Evolutionary conservation across 352 stramenopile genomes (phyloP), one percentile per base, ranked within the genome.

Genomic region (Phytophthora vignae): DNA sequence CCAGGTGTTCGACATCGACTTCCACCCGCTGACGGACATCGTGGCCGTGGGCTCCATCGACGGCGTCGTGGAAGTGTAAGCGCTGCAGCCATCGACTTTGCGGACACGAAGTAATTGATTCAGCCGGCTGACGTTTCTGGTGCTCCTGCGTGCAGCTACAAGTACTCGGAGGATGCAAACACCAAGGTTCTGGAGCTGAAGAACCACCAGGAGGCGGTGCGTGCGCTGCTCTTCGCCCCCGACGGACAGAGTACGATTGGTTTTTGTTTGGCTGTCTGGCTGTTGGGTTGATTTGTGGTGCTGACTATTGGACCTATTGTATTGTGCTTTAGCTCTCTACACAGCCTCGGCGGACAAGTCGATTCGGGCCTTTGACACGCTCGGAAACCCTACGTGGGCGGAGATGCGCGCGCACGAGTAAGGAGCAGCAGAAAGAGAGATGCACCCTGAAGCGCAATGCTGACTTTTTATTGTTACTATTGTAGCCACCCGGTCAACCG

Each of bases 1-100:
- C 57, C 84, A 96, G 31, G 88, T 96, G 27, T 95, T 96, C 59
- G 87, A 95, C 77, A 88, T 96, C 55, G 87, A 93, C 76, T 97
- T 97, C 75, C 90, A 97, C 60, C 90, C 90, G 38, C 63, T 78
- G 36, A 61, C 79, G 19, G 73, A 93, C 50, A 88, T 95, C 40
- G 74, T 97, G 52, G 89, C 88, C 38, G 64, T 94, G 19, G 89
- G 86, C 59, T 87, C 73, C 61, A 92, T 97, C 67, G 79, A 82
- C 17, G 90, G 90, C 61, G 69, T 90, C 66, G 88, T 97, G 60
- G 77, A 97, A 95, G 74, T 94, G 84, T 96, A 79, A 53, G 82
- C 33, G 11, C 29, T 60, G 25, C 25, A 15, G 42, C 38, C 38
- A 44, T n/a, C 38, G 38, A 44, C 12, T 44, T 15, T 17, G 38